phyloP scores from a whole-genome alignment of 225 moss, liverwort and hornwort species.

The Pseudoscleropodium purum region DNA sequence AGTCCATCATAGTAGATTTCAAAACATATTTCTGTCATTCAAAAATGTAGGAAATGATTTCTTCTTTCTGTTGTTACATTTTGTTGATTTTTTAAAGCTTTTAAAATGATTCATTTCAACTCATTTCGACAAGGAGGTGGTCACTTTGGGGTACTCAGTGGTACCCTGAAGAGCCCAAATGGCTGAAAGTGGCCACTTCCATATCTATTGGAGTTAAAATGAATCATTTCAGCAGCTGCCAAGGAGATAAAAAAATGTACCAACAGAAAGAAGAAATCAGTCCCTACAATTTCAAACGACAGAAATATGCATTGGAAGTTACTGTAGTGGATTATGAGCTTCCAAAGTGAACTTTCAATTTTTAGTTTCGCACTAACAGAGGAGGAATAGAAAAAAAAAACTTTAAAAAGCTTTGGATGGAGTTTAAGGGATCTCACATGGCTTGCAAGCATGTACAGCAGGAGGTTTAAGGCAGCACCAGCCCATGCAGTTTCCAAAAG shows the following conservation, averaged over 20 bases:
- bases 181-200: not conserved
- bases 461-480: constrained; percentile 56
- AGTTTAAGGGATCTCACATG: constrained; percentile 6
- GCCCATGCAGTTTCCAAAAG: constrained; percentile 65
- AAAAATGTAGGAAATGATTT: not conserved
- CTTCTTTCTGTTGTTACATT: not conserved
- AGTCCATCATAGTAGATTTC: not conserved
- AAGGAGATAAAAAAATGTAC: not conserved
- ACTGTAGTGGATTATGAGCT: not conserved
- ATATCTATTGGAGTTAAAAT: not conserved
- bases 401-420: not conserved
- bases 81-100: not conserved
- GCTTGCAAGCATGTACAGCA: constrained; percentile 59
- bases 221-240: not conserved
- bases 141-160: not conserved
- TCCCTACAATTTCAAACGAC: too few relatives aligned
- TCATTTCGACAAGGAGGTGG: not conserved
- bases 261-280: not conserved
- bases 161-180: not conserved
- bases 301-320: not conserved
- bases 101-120: not conserved
- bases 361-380: not conserved
- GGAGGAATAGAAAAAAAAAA: not conserved
- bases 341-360: not conserved
- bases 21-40: not conserved